Percentiles rank a stretch among this genome's conserved stretches.
These are phyloP conservation scores for Meyerozyma guilliermondii DNA, from an alignment of 1,139 yeast genomes.

Conservation along the genomic window DNA sequence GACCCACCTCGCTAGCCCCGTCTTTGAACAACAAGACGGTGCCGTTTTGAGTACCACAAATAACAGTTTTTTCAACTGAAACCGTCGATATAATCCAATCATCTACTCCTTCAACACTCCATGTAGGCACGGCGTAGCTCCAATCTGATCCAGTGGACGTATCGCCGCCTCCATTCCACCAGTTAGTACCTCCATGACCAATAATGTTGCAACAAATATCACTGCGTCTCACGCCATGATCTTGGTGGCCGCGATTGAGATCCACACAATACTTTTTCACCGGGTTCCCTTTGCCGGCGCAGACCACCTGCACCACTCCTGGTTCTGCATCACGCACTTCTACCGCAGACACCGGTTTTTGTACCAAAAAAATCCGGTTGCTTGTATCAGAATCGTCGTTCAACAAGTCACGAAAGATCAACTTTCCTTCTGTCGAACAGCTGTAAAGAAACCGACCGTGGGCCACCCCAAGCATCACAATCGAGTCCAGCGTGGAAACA, in stretches of 20 bases:
- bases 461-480: conserved; percentile 21
- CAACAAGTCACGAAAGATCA: conserved; percentile 39
- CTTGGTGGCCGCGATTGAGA: background rate
- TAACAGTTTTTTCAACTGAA: background rate
- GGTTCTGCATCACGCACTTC: conserved; percentile 15
- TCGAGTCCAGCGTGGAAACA: conserved; percentile 18
- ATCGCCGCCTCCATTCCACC: background rate
- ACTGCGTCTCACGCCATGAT: background rate
- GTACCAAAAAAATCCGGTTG: conserved; percentile 24
- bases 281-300: conserved; percentile 46
- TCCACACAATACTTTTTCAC: conserved; percentile 23
- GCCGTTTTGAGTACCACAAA: conserved; percentile 1
- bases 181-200: background rate
- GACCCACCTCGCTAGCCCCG: background rate
- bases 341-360: conserved; percentile 33
- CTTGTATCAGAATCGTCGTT: conserved; percentile 34
- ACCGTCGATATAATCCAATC: background rate
- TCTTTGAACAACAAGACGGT: background rate
- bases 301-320: conserved; percentile 19
- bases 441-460: conserved; percentile 28
- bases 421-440: conserved; percentile 41
- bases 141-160: background rate
- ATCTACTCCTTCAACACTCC: background rate
- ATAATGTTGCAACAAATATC: conserved; percentile 1
- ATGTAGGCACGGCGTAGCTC: background rate